Base-by-base conservation (phyloP, 2,329 filamentous ascomycete genomes). In the Penicillium expansum region DNA sequence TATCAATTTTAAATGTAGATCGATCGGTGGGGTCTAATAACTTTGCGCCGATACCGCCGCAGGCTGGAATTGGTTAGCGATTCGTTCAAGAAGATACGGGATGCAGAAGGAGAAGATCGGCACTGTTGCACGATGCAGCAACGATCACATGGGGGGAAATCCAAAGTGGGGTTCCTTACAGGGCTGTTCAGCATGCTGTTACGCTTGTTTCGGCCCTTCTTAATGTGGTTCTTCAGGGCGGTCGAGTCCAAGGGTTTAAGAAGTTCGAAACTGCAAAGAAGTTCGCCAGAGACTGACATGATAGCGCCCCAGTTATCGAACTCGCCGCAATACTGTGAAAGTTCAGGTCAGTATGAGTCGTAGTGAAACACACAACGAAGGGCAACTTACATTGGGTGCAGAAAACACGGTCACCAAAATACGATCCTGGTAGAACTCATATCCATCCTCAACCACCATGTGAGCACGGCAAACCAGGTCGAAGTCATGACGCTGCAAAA, bases 301-400 rank as follows among this genome's bases (percentile, higher is more conserved):
- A 97, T 92, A 14, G 94, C 94, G 20, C 94, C 94, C 91, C 94
- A 97, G 63, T 99, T 99, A 73, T 99, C 94, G 65, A 99, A 99
- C 75, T 99, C 94, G 64, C 94, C 94, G 69, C 94, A 99, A 71
- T 99, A 97, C 90, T 96, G 37, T n/a, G 39, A 44, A 55, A 22
- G 18, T 10, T 43, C 24, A 57, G 18, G 11, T 43, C 24, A 57
- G 67, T 65, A 63, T 8, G 74, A 71, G 7, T 38, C 24, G 5
- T 3, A 10, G 11, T 30, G n/a, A 13, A n/a, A 38, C 13, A 53
- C n/a, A 29, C 38, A 27, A 6, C 45, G 29, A 38, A 24, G 42
- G 45, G 37, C 32, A 62, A 83, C 91, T 83, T 80, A 96, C 92
- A 70, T 99, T 99, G 27, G 94, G 94, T 48, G 94, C 94, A 62